Evolutionary conservation across 495 filamentous ascomycete genomes (phyloP).

Genomic region (Corynascus novoguineensis): DNA sequence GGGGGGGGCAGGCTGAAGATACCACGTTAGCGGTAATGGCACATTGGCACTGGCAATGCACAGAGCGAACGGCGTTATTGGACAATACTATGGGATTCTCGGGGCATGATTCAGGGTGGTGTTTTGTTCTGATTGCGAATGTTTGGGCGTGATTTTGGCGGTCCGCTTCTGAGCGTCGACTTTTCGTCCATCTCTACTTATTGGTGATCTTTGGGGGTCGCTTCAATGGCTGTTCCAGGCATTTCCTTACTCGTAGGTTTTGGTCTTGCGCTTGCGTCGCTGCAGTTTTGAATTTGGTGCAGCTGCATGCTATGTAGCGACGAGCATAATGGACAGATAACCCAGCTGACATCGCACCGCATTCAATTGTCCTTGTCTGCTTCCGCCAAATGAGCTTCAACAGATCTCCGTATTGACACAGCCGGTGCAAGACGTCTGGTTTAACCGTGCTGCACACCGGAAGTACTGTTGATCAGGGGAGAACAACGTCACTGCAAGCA

Average conservation of each 20-base stretch:
- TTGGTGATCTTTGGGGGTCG: too few relatives aligned
- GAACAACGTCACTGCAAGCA: background rate
- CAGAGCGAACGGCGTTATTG: conserved; percentile 21
- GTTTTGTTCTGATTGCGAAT: background rate
- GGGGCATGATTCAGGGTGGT: background rate
- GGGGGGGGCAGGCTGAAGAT: background rate
- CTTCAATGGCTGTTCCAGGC: too few relatives aligned
- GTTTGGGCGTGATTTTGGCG: background rate
- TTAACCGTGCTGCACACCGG: background rate
- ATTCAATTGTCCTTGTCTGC: background rate
- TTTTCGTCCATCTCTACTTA: too few relatives aligned
- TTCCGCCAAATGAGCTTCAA: too few relatives aligned
- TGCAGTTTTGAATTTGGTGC: too few relatives aligned
- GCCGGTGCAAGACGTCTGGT: background rate
- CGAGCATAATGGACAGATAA: background rate
- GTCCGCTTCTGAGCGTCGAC: too few relatives aligned
- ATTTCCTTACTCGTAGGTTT: too few relatives aligned
- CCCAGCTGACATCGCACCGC: background rate
- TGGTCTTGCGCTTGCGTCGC: too few relatives aligned
- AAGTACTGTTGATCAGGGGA: background rate
- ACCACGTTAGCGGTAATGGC: background rate
- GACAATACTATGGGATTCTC: background rate
- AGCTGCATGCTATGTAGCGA: too few relatives aligned
- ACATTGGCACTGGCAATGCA: conserved; percentile 3
- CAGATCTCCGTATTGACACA: background rate